A percentile compares a stretch with the other conserved stretches of the same genome.
phyloP scores from a whole-genome alignment of 108 stramenopile genomes.

The Cyclostephanos invisitatus region DNA sequence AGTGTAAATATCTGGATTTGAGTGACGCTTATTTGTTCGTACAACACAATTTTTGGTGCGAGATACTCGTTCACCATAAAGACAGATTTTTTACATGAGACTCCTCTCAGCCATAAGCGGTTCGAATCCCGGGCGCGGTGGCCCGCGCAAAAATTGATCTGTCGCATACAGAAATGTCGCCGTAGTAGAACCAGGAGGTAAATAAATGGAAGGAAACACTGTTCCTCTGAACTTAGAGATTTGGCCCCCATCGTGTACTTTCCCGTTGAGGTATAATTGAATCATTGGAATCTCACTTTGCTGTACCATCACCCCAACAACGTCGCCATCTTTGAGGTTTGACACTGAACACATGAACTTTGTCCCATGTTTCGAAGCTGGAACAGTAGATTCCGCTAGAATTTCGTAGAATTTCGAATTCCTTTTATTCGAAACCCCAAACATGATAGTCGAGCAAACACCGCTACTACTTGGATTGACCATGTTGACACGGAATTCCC shows the following conservation, averaged over 20 bases:
- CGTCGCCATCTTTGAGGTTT: slow-evolving; percentile 65
- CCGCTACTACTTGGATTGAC: neutral
- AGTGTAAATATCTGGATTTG: neutral
- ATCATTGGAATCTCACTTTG: slow-evolving; percentile 88
- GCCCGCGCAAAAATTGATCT: slow-evolving; percentile 55
- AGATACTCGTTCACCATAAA: neutral
- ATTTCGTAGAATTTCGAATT: slow-evolving; percentile 69
- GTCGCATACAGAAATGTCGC: slow-evolving; percentile 60
- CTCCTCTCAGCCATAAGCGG: slow-evolving; percentile 79
- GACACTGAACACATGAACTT: slow-evolving; percentile 68
- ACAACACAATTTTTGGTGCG: neutral
- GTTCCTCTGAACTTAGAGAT: slow-evolving; percentile 76
- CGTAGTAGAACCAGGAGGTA: slow-evolving; percentile 53
- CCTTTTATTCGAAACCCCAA: slow-evolving; percentile 74
- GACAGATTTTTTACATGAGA: slow-evolving; percentile 52
- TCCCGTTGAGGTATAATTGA: slow-evolving; percentile 77
- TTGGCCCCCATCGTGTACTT: slow-evolving; percentile 59
- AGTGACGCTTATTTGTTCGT: neutral
- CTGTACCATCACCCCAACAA: slow-evolving; percentile 78
- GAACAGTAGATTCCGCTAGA: slow-evolving; percentile 60
- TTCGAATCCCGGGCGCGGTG: slow-evolving; percentile 62
- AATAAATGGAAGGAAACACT: slow-evolving; percentile 71
- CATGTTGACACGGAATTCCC: slow-evolving; percentile 75
- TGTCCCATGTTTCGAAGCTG: slow-evolving; percentile 60
- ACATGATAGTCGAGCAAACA: slow-evolving; percentile 42